These are phyloP conservation scores for Colletotrichum sp. DNA, from an alignment of 2,329 filamentous ascomycete genomes.

Conservation along the genomic window DNA sequence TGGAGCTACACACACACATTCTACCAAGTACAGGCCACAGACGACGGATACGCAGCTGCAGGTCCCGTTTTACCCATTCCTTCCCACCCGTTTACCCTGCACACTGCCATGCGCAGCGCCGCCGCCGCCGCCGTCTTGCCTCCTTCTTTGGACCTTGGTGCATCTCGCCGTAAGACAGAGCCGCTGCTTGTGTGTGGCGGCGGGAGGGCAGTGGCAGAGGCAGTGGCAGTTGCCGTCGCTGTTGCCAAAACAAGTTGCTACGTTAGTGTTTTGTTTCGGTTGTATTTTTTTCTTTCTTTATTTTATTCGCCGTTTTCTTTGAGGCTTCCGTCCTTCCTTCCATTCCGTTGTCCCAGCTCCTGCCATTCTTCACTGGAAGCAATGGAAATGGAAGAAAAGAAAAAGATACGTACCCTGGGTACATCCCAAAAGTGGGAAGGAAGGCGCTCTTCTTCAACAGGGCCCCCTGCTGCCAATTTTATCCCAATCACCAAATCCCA, in stretches of 20 bases:
- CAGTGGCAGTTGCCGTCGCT: conserved; percentile 40
- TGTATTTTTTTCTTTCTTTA: neutral
- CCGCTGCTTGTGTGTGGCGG: neutral
- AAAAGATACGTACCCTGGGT: neutral
- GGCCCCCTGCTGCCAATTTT: neutral
- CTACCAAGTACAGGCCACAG: neutral
- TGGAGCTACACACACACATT: neutral
- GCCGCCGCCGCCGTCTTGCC: neutral
- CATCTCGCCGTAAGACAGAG: neutral
- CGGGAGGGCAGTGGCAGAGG: conserved; percentile 29
- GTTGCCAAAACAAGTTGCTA: neutral
- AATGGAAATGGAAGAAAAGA: neutral
- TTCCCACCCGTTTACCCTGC: neutral
- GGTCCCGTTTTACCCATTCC: conserved; percentile 8
- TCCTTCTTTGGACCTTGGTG: neutral
- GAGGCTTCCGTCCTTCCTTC: neutral
- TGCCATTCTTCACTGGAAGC: neutral
- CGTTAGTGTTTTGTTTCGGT: neutral
- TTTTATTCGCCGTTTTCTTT: neutral
- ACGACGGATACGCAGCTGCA: neutral
- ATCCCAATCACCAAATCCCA: neutral
- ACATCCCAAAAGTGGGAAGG: neutral
- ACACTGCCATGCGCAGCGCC: neutral
- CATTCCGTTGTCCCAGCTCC: neutral
- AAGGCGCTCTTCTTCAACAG: neutral